Evolutionary conservation across 148 eudicot species (phyloP), one percentile per base, ranked within the genome.

Genomic region (Arbutus unedo): DNA sequence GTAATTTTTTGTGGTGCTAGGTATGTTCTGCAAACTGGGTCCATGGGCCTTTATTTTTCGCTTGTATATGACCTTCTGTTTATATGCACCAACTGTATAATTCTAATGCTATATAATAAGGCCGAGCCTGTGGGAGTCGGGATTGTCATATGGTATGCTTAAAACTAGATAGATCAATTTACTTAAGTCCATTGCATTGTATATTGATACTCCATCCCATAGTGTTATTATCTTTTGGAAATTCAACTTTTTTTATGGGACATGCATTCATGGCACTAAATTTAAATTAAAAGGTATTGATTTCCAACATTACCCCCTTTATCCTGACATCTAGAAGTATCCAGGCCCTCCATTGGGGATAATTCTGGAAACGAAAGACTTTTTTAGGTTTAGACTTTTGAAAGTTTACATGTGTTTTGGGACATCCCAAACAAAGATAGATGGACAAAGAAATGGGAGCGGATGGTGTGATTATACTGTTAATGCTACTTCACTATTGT

Each of bases 161-260:
- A 74, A 23, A 3, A n/a, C 57, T 41, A 13, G 10, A 21, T 53
- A 31, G 73, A 41, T 81, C 67, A 47, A 23, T 81, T 57, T 74
- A 56, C 45, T 80, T 56, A 13, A 78, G n/a, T n/a, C 47, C 79
- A 18, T 57, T 23, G 74, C 23, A 9, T 76, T 78, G 25, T 31
- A 78, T 82, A 31, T 4, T 49, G 66, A 53, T 45, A 57, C 49
- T 82, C 44, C 71, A 11, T 66, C 18, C 71, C 71, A 10, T 66
- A 66, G 2, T 13, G 43, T 31, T 10, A 66, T 41, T 25, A 41
- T 25, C 44, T 66, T 66, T 25, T 66, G 43, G 25, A 16, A 66
- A 31, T 66, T 66, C 43, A 62, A 62, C 71, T 66, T 31, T 31
- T 25, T 66, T 10, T 10, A 9, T 25, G 7, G 6, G 44, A 66